Evolutionary conservation across 495 filamentous ascomycete species (phyloP), one percentile per base, ranked within the genome.

Genomic region (Hypomontagnella monticulosa): DNA sequence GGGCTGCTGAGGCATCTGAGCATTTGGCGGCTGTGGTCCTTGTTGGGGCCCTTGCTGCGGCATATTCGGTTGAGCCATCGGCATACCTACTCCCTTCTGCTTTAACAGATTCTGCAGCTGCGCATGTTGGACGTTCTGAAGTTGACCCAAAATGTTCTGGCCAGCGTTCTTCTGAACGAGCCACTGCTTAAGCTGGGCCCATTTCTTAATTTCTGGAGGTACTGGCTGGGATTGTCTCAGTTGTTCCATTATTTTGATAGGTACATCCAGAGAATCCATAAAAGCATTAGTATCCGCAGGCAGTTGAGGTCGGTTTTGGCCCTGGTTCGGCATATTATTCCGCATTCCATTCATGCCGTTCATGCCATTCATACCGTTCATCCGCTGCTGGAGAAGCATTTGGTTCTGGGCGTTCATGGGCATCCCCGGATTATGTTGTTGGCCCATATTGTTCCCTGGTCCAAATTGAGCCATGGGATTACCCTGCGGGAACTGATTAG

Each of bases 181-280:
- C 80, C 83, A 90, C 38, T 85, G 75, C 72, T 91, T 93, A 0
- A 96, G 76, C 48, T 90, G 85, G 23, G 81, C 83, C 91, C 91
- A 96, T 55, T 86, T 88, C 70, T 86, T 89, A 14, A 90, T 74
- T 2, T 88, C 75, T 12, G 82, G 82, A 2, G 90, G 88, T 0
- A 43, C 52, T 1, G 44, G 48, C 9, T 68, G 55, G 4, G 3
- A 50, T 11, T n/a, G 3, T 7, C 47, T 55, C 6, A 79, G 19
- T 8, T 74, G 60, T 1, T 57, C 46, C 0, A 81, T 8, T 1
- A 81, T 37, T 3, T 33, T 51, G 0, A 46, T 46, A 0, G 76
- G 74, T 0, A 81, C 44, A 11, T 78, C 73, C 73, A 79, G 76
- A 34, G 61, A 75, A 51, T 79, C 75, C 73, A 81, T 79, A 32